phyloP scores from a whole-genome alignment of 1,139 yeast species.

The Saccharomyces hybrid region DNA sequence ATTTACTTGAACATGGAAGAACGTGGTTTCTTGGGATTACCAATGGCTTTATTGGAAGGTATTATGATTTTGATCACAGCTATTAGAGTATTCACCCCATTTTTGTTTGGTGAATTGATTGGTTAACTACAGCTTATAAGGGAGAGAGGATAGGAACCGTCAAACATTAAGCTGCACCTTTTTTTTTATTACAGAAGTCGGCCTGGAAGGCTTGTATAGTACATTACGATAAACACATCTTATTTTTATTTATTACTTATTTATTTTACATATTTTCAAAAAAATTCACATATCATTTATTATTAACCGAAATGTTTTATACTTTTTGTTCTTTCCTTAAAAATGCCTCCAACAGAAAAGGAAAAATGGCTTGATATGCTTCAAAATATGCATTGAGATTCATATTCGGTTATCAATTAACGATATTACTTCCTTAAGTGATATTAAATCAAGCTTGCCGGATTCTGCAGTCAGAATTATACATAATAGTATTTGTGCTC shows the following conservation, averaged over 20 bases:
- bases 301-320: background rate
- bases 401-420: background rate
- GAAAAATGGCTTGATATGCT: background rate
- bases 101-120: slow-evolving; percentile 41
- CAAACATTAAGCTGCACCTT: background rate
- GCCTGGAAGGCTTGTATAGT: background rate
- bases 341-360: background rate
- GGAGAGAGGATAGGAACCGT: background rate
- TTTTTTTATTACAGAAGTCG: background rate
- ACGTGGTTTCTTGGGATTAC: slow-evolving; percentile 62
- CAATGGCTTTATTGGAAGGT: slow-evolving; percentile 64
- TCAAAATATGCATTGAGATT: background rate
- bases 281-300: background rate
- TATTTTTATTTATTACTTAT: background rate
- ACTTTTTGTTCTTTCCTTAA: background rate
- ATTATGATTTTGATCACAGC: slow-evolving; percentile 69
- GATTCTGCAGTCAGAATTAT: background rate
- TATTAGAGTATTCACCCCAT: slow-evolving; percentile 69
- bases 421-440: background rate
- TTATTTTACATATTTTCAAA: background rate
- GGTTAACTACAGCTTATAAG: slow-evolving; percentile 15
- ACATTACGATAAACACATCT: slow-evolving; percentile 1
- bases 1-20: slow-evolving; percentile 60
- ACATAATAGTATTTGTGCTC: background rate
- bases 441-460: background rate